These are phyloP conservation scores for Ploettnerulaceae sp. DNA, from an alignment of 2,329 filamentous ascomycete species.

Conservation along the genomic window DNA sequence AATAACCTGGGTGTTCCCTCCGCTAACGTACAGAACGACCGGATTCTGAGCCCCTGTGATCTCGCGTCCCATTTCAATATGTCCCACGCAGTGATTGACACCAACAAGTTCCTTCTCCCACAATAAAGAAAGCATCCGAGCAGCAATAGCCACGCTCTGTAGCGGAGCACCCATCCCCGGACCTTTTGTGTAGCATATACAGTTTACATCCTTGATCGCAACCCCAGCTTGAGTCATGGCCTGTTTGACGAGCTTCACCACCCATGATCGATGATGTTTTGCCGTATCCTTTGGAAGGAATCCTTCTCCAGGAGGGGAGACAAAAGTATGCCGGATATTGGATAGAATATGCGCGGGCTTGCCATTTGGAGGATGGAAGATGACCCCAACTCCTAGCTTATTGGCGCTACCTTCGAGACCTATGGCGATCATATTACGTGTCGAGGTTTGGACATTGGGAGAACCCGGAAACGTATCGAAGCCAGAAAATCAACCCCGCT, in stretches of 20 bases:
- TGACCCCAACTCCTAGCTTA: constrained; percentile 92
- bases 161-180: constrained; percentile 96
- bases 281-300: constrained; percentile 97
- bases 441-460: background rate
- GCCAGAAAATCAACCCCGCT: too few relatives aligned
- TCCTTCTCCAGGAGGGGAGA: constrained; percentile 84
- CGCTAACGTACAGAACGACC: constrained; percentile 91
- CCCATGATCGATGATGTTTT: constrained; percentile 81
- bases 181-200: constrained; percentile 92
- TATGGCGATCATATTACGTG: constrained; percentile 55
- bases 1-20: constrained; percentile 96
- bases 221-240: constrained; percentile 68
- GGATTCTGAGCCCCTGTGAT: constrained; percentile 90
- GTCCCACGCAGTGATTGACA: constrained; percentile 96
- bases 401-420: constrained; percentile 93
- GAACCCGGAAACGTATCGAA: background rate
- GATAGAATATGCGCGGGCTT: constrained; percentile 66
- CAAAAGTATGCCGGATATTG: constrained; percentile 92
- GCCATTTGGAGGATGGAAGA: constrained; percentile 61
- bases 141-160: constrained; percentile 79
- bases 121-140: constrained; percentile 72
- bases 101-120: constrained; percentile 89
- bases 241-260: constrained; percentile 73
- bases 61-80: constrained; percentile 95
- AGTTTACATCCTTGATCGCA: constrained; percentile 65